These are phyloP conservation scores for Chalciporus sp. DNA, from an alignment of 1,284 basidiomycete genomes.

Conservation along the genomic window DNA sequence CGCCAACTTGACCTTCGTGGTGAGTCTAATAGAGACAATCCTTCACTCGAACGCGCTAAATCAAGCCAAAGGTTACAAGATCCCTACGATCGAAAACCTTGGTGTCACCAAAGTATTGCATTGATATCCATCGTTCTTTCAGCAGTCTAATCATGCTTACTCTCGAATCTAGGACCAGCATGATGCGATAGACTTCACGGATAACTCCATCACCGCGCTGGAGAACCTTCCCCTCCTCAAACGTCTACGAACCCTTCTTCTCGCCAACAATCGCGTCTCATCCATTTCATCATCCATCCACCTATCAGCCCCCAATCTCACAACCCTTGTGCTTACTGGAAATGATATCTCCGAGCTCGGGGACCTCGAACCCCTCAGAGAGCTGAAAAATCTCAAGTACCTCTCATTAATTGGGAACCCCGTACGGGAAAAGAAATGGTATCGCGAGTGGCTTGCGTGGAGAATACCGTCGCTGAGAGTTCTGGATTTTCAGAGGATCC, in stretches of 20 bases:
- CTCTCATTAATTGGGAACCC: slow-evolving; percentile 90
- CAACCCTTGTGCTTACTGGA: slow-evolving; percentile 78
- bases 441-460: slow-evolving; percentile 93
- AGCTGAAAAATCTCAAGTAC: slow-evolving; percentile 79
- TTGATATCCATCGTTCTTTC: slow-evolving; percentile 7
- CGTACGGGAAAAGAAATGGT: slow-evolving; percentile 91
- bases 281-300: slow-evolving; percentile 81
- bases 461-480: slow-evolving; percentile 85
- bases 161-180: slow-evolving; percentile 71
- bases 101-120: slow-evolving; percentile 86
- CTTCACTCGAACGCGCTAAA: slow-evolving; percentile 28
- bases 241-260: slow-evolving; percentile 77
- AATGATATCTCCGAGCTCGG: slow-evolving; percentile 77
- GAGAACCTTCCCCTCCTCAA: slow-evolving; percentile 85
- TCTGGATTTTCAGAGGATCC: slow-evolving; percentile 95
- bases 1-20: slow-evolving; percentile 94
- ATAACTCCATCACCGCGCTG: slow-evolving; percentile 90
- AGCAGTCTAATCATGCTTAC: slow-evolving; percentile 14
- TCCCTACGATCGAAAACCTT: slow-evolving; percentile 98
- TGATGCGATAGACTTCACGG: slow-evolving; percentile 94
- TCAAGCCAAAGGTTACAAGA: slow-evolving; percentile 81
- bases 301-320: slow-evolving; percentile 83
- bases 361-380: slow-evolving; percentile 84
- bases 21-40: slow-evolving; percentile 41
- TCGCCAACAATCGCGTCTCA: slow-evolving; percentile 88